Evolutionary conservation across 257 asterid genomes (phyloP), one percentile per base, ranked within the genome.

Genomic region (Linaria vulgaris): DNA sequence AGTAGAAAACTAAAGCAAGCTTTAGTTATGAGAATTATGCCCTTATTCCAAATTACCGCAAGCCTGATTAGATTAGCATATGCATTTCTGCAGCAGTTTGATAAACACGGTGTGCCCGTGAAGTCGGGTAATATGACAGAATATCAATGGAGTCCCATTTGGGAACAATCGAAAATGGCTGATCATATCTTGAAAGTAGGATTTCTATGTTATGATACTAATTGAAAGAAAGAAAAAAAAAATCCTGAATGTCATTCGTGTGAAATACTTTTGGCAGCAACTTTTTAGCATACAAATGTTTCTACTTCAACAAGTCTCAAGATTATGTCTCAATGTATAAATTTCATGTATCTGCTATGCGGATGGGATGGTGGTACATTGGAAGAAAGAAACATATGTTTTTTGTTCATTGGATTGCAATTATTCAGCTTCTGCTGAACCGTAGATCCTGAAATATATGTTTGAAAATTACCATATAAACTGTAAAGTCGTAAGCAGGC

Each of bases 91-190:
- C 79, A 94, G 99, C 90, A 94, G 78, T 90, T 90, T 61, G 82
- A 68, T 66, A 47, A 83, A 41, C 82, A 78, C 5, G 82, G 82
- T 13, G 76, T 51, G 30, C 96, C 99, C 43, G 66, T 90, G 41
- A n/a, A n/a, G n/a, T n/a, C n/a, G n/a, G n/a, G 61, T 9, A 71
- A 58, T 55, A 13, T 82, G 23, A 63, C 83, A 12, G 95, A 84
- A 9, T 94, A 73, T 63, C 96, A 95, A 25, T 90, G 97, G 97
- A 94, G 99, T 73, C 97, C 97, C 31, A 81, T 96, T 64, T 94
- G 97, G 99, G 85, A 73, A 37, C 63, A 73, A 50, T 75, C 87
- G 15, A 83, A 79, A 71, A 90, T 90, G 95, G 96, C 94, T 25
- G 90, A 80, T 27, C 76, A 95, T 9, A 76, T 90, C 69, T 77